These are phyloP conservation scores for Limnanthes douglasii DNA, from an alignment of 345 rosid species.

Conservation along the genomic window DNA sequence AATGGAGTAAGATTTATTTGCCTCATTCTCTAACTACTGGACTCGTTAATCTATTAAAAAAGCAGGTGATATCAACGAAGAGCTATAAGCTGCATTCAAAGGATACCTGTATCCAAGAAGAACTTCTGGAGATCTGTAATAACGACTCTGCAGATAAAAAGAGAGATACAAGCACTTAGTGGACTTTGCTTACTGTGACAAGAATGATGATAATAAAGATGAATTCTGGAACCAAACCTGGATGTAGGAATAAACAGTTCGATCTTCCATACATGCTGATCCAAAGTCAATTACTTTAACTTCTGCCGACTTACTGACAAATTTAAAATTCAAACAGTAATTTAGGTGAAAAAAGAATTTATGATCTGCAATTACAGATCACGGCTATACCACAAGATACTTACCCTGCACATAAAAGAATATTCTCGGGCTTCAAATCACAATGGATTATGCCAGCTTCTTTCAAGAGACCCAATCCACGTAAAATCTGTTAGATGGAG, in stretches of 20 bases:
- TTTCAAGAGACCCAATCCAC: constrained; percentile 78
- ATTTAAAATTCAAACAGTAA: constrained; percentile 12
- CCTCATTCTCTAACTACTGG: too few relatives aligned
- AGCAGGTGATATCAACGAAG: constrained; percentile 1
- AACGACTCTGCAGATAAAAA: constrained; percentile 97
- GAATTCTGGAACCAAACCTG: constrained; percentile 46
- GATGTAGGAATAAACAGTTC: constrained; percentile 94
- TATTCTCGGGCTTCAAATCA: constrained; percentile 98
- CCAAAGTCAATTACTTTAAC: constrained; percentile 98
- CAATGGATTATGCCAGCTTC: constrained; percentile 96
- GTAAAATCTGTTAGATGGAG: constrained; percentile 47
- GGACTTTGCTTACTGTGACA: constrained; percentile 5
- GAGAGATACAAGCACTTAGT: constrained; percentile 10
- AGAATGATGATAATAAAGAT: background rate
- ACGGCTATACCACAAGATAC: constrained; percentile 11
- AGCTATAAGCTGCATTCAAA: constrained; percentile 10
- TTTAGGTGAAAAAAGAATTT: constrained; percentile 3
- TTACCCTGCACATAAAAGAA: constrained; percentile 89
- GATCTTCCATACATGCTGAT: constrained; percentile 98
- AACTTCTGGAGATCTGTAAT: constrained; percentile 97
- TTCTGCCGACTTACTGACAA: constrained; percentile 85
- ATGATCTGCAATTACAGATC: constrained; percentile 4
- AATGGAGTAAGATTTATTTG: too few relatives aligned
- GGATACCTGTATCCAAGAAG: constrained; percentile 99
- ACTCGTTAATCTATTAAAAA: too few relatives aligned